phyloP scores from a whole-genome alignment of 106 monocot species.

The Triglochin maritima region DNA sequence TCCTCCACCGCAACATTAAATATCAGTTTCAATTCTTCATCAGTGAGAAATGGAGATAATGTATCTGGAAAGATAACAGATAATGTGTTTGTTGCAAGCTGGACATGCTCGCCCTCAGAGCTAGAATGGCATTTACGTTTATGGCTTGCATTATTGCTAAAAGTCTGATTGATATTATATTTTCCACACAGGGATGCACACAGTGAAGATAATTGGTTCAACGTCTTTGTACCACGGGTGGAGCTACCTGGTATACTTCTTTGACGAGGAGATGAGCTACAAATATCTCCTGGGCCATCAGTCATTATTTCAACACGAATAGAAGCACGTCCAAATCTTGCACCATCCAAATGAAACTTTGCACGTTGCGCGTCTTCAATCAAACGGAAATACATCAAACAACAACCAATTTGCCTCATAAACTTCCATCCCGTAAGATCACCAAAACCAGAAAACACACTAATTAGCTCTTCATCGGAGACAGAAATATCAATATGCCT shows the following conservation, averaged over 20 bases:
- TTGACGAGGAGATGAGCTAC: constrained; percentile 14
- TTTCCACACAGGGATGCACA: constrained; percentile 23
- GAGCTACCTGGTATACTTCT: constrained; percentile 7
- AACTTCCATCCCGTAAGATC: constrained; percentile 39
- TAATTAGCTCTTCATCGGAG: constrained; percentile 39
- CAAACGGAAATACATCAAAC: constrained; percentile 36
- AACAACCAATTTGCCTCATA: constrained; percentile 26
- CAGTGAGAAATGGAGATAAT: constrained; percentile 6
- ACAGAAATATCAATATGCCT: constrained; percentile 38
- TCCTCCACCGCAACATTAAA: constrained; percentile 24
- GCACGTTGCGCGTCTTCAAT: constrained; percentile 30
- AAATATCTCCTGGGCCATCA: constrained; percentile 9
- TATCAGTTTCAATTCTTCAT: constrained; percentile 23
- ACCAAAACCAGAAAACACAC: constrained; percentile 45
- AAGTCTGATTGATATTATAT: constrained; percentile 18
- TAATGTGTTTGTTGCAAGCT: constrained; percentile 15
- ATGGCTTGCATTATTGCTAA: constrained; percentile 2
- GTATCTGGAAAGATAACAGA: constrained; percentile 15
- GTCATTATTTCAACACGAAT: constrained; percentile 33
- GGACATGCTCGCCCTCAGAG: constrained; percentile 8
- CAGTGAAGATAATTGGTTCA: constrained; percentile 20
- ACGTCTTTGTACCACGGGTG: constrained; percentile 9
- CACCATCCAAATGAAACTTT: constrained; percentile 43
- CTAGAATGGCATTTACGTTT: constrained; percentile 3
- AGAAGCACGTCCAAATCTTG: constrained; percentile 28